These are phyloP conservation scores for Ophiocordyceps camponoti-leonardi DNA, from an alignment of 2,329 filamentous ascomycete genomes.

Conservation along the genomic window DNA sequence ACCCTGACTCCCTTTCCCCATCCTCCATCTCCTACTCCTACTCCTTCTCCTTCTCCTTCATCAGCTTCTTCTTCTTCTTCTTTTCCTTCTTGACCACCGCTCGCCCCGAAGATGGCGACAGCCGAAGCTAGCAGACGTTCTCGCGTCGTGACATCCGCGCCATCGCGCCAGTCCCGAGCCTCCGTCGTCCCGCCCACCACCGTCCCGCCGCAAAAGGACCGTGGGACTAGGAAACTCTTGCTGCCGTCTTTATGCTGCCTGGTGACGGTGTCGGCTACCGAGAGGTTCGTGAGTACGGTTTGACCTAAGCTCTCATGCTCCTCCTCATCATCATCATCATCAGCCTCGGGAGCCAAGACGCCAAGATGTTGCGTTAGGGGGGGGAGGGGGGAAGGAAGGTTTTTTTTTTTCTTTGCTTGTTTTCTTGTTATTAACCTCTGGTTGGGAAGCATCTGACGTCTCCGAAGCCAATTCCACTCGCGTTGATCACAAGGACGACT, in stretches of 20 bases:
- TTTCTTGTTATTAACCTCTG: slow-evolving; percentile 9
- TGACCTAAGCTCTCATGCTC: slow-evolving; percentile 9
- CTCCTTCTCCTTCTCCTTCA: too few relatives aligned
- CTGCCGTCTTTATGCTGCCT: slow-evolving; percentile 43
- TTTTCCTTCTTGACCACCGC: slow-evolving; percentile 4
- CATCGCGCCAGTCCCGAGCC: slow-evolving; percentile 23
- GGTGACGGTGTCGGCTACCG: slow-evolving; percentile 28
- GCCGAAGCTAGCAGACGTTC: slow-evolving; percentile 24
- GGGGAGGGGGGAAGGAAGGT: too few relatives aligned
- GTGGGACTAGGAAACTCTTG: slow-evolving; percentile 45
- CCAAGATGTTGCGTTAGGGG: neutral
- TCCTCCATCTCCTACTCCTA: too few relatives aligned
- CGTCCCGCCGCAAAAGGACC: slow-evolving; percentile 42
- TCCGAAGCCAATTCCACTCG: slow-evolving; percentile 16
- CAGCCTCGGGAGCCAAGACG: neutral
- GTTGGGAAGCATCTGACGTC: slow-evolving; percentile 16
- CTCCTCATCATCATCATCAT: too few relatives aligned
- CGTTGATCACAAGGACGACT: slow-evolving; percentile 14
- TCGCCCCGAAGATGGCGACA: slow-evolving; percentile 5
- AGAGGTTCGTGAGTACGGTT: slow-evolving; percentile 19
- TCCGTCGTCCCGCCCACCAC: slow-evolving; percentile 50
- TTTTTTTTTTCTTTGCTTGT: too few relatives aligned
- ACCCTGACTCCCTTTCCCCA: slow-evolving; percentile 17
- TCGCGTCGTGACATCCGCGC: slow-evolving; percentile 27
- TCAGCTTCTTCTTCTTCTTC: too few relatives aligned